A percentile compares a stretch with the other conserved stretches of the same genome.
These are phyloP conservation scores for Backusella mclennaniae DNA, from an alignment of 192 early-diverging fungal genomes.

Conservation along the genomic window DNA sequence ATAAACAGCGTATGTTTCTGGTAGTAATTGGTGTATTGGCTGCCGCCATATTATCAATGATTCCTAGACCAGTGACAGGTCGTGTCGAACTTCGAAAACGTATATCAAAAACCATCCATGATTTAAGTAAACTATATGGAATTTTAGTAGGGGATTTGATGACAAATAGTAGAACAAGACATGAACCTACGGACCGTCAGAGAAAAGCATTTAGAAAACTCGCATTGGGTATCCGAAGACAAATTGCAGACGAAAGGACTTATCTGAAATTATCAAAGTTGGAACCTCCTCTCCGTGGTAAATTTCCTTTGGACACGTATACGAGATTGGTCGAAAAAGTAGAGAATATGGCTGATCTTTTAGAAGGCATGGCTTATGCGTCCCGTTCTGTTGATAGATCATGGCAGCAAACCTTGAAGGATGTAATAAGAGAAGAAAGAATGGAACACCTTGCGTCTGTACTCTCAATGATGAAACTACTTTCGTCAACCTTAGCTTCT, in stretches of 20 bases:
- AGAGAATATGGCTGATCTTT: slow-evolving; percentile 35
- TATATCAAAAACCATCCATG: slow-evolving; percentile 28
- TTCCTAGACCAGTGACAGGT: slow-evolving; percentile 32
- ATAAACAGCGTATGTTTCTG: slow-evolving; percentile 22
- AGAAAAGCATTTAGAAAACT: slow-evolving; percentile 13
- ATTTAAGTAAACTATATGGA: slow-evolving; percentile 34
- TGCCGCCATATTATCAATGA: slow-evolving; percentile 28
- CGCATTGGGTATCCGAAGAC: slow-evolving; percentile 15
- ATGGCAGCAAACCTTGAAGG: not conserved
- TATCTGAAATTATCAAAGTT: slow-evolving; percentile 26
- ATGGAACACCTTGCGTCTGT: slow-evolving; percentile 19
- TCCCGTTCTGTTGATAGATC: not conserved
- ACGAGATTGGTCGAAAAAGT: slow-evolving; percentile 25
- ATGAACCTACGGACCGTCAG: slow-evolving; percentile 1
- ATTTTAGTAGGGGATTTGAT: slow-evolving; percentile 9
- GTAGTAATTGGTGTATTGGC: slow-evolving; percentile 34
- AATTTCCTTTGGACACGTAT: slow-evolving; percentile 37
- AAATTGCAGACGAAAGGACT: slow-evolving; percentile 32
- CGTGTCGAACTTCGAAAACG: slow-evolving; percentile 39
- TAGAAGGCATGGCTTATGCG: slow-evolving; percentile 28
- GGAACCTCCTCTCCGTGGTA: slow-evolving; percentile 40
- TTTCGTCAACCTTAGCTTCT: slow-evolving; percentile 27
- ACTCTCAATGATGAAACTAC: slow-evolving; percentile 27
- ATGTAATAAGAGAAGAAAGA: not conserved
- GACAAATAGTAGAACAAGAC: not conserved